Evolutionary conservation across 768 basidiomycete genomes (phyloP).

Genomic region (Gymnopilus dilepis): DNA sequence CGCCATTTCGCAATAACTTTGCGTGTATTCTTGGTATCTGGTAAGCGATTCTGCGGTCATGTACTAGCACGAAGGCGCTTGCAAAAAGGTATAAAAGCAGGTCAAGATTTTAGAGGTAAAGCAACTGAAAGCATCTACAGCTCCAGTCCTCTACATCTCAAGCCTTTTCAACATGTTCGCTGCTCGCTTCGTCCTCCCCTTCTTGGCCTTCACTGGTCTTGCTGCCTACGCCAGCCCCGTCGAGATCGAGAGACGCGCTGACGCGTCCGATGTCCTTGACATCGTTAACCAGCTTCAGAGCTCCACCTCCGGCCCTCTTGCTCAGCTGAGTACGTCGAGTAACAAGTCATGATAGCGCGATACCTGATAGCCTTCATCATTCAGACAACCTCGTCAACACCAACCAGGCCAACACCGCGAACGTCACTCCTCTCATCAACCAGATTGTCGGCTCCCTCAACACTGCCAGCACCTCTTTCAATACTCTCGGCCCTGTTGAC

Average conservation of each 20-base stretch:
- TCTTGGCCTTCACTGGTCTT: constrained; percentile 7
- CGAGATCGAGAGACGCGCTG: constrained; percentile 1
- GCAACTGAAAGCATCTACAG: constrained; percentile 7
- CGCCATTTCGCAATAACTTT: neutral
- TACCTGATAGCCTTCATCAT: neutral
- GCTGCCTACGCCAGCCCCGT: constrained; percentile 3
- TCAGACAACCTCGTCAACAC: neutral
- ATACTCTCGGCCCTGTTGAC: neutral
- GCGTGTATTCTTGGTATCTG: neutral
- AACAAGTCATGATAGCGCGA: too few species aligned
- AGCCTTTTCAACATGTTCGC: constrained; percentile 8
- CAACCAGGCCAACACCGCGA: neutral
- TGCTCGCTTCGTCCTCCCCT: constrained; percentile 6
- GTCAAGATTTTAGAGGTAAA: neutral
- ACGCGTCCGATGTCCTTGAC: constrained; percentile 6
- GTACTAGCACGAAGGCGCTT: neutral
- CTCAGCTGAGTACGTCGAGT: constrained; percentile 7
- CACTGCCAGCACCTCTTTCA: constrained; percentile 2
- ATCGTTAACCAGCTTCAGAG: constrained; percentile 1
- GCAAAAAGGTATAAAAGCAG: constrained; percentile 2
- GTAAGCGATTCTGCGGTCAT: neutral
- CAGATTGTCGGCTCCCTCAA: constrained; percentile 3
- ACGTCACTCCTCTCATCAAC: constrained; percentile 4
- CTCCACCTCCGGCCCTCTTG: neutral
- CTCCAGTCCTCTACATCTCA: neutral